A percentile compares a stretch with the other conserved stretches of the same genome.
Evolutionary conservation across 2,329 filamentous ascomycete genomes (phyloP).

Genomic region (Tolypocladium endophyticum): DNA sequence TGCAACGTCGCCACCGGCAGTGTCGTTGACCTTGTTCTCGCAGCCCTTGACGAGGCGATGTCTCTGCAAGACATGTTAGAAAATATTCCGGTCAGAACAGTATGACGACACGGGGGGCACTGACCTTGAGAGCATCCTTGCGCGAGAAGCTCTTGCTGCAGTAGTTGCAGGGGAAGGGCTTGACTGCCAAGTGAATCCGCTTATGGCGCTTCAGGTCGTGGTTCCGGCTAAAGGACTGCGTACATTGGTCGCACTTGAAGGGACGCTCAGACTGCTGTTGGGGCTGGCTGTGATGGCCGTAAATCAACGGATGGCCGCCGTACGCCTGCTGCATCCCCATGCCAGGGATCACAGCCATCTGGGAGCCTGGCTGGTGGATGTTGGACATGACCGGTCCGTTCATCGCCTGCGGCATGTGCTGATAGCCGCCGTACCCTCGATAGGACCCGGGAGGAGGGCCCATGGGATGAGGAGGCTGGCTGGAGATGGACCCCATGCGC

Average conservation of each 20-base stretch:
- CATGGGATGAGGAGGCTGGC: conserved; percentile 16
- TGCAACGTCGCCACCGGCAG: conserved; percentile 10
- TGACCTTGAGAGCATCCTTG: conserved; percentile 93
- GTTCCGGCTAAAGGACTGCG: conserved; percentile 90
- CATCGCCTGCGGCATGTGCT: conserved; percentile 48
- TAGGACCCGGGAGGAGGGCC: conserved; percentile 41
- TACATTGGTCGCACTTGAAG: conserved; percentile 88
- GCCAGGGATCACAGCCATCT: conserved; percentile 58
- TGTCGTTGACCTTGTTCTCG: conserved; percentile 24
- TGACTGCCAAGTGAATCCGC: conserved; percentile 86
- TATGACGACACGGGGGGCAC: conserved; percentile 15
- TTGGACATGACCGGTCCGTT: conserved; percentile 66
- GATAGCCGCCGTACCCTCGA: conserved; percentile 29
- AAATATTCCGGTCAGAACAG: no score
- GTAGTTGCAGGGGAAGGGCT: conserved; percentile 83
- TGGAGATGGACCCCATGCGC: conserved; percentile 24
- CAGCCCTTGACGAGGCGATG: conserved; percentile 57
- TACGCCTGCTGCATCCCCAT: conserved; percentile 46
- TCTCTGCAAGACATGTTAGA: conserved; percentile 29
- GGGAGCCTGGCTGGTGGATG: conserved; percentile 60
- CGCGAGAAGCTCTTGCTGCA: conserved; percentile 96
- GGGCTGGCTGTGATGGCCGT: conserved; percentile 41
- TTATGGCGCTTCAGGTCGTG: conserved; percentile 96
- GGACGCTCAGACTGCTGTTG: conserved; percentile 60
- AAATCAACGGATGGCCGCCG: conserved; percentile 51